These are phyloP conservation scores for Thielaviopsis musarum DNA, from an alignment of 2,329 filamentous ascomycete species.

Conservation along the genomic window DNA sequence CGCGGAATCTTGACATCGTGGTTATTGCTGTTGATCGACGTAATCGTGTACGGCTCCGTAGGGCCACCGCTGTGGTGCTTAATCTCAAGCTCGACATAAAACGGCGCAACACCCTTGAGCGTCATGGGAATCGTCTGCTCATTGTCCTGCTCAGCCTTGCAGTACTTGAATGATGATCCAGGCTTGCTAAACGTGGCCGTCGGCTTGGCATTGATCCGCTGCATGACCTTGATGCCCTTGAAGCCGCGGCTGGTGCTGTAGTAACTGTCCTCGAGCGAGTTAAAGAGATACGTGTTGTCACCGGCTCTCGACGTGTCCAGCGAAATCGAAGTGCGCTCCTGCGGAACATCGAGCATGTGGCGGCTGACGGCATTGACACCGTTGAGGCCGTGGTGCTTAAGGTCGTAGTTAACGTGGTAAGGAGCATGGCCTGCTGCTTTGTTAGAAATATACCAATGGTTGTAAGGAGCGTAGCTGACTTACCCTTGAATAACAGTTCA, in stretches of 20 bases:
- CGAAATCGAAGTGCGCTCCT: slow-evolving; percentile 59
- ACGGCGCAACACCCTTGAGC: slow-evolving; percentile 69
- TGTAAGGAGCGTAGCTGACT: slow-evolving; percentile 16
- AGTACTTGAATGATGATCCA: slow-evolving; percentile 90
- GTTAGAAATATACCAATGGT: background rate
- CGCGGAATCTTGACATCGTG: slow-evolving; percentile 76
- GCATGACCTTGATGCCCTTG: slow-evolving; percentile 52
- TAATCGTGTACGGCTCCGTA: slow-evolving; percentile 66
- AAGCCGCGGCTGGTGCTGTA: slow-evolving; percentile 62
- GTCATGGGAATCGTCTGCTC: slow-evolving; percentile 81
- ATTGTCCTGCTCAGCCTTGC: slow-evolving; percentile 62
- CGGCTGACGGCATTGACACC: slow-evolving; percentile 48
- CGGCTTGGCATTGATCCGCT: slow-evolving; percentile 72
- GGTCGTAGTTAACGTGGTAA: slow-evolving; percentile 67
- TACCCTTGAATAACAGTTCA: slow-evolving; percentile 64
- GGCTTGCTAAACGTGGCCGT: slow-evolving; percentile 68
- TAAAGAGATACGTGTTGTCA: slow-evolving; percentile 72
- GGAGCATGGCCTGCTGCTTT: slow-evolving; percentile 50
- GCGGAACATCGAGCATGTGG: slow-evolving; percentile 60
- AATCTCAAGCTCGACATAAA: slow-evolving; percentile 81
- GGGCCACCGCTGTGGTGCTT: slow-evolving; percentile 72
- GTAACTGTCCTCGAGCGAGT: slow-evolving; percentile 64
- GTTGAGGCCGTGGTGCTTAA: slow-evolving; percentile 52
- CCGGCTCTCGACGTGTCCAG: slow-evolving; percentile 79
- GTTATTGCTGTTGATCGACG: slow-evolving; percentile 56